Base-by-base conservation (phyloP, 2,329 filamentous ascomycete species). In the Torrubiellomyces zombiae region DNA sequence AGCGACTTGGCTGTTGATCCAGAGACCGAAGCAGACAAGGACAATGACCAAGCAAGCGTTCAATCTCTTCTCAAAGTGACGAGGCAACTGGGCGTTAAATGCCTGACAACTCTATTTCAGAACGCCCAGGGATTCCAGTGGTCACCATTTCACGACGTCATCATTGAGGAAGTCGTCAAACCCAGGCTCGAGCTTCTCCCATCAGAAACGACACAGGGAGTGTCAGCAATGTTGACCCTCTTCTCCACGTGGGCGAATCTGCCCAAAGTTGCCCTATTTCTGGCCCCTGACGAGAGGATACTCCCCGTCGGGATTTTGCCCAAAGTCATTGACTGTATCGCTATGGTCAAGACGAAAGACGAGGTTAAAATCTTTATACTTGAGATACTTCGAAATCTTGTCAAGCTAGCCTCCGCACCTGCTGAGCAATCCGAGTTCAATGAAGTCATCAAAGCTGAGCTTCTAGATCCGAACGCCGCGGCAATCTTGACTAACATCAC, bases 281-380 rank as follows among this genome's bases (percentile, higher is more conserved):
- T 98, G 6, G 48, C 43, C 6, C 49, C 51, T 7, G 44, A 53
- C 24, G 39, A 32, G 7, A 37, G 39, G 9, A 47, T 48, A 4
- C 45, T 59, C 18, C 67, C 75, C 9, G 48, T 64, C 6, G 65
- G 73, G 10, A 58, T 86, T n/a, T 45, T 95, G 16, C 58, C 59
- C 10, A 73, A 74, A 36, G 53, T 93, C 10, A 67, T 82, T 20
- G 71, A 80, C 34, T 78, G 75, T 38, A 54, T 98, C 14, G 60
- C 63, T 4, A 61, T 77, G 5, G 61, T 67, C 22, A 86, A 78
- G 27, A 71, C 79, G 1, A 89, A 89, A 46, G 79, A 86, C 32
- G 75, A 83, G 28, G 85, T 98, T 28, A 89, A 85, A 42, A 53
- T 78, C 1, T 92, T 81, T 44, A 69, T 85, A 1, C 57, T 98